Conservation (phyloP, 805 yeast genomes). For the Kodamaea restingae region DNA sequence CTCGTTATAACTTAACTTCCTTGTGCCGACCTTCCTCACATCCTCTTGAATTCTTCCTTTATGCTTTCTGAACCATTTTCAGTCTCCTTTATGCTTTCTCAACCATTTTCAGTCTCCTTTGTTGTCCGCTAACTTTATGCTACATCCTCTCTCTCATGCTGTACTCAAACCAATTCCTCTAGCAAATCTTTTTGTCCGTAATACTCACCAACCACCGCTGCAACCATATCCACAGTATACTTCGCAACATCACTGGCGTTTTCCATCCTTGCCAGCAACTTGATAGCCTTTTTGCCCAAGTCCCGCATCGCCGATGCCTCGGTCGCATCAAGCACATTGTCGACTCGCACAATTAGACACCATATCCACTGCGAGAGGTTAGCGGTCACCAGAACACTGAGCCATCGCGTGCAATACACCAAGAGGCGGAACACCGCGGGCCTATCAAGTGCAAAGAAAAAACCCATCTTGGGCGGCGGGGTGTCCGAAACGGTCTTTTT, state of each 20-base stretch:
- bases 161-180: neutral
- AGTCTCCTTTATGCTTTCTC: neutral
- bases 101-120: neutral
- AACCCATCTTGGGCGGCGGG: conserved; percentile 26
- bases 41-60: too few species aligned
- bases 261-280: conserved; percentile 16
- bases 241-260: conserved; percentile 13
- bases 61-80: neutral
- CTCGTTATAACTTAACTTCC: too few species aligned
- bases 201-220: conserved; percentile 29
- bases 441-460: conserved; percentile 23
- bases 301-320: conserved; percentile 34
- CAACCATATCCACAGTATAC: conserved; percentile 29
- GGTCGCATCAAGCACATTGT: conserved; percentile 28
- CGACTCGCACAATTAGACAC: conserved; percentile 31
- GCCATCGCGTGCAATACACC: conserved; percentile 35
- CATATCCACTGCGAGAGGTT: conserved; percentile 36
- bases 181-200: conserved; percentile 35
- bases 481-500: conserved; percentile 24
- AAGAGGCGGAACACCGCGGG: conserved; percentile 32
- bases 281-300: conserved; percentile 36
- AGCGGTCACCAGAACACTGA: conserved; percentile 25
- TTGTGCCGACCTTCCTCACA: too few species aligned
- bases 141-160: neutral
- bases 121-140: too few species aligned